phyloP scores from a whole-genome alignment of 2,329 filamentous ascomycete species.

The Microdochium nivale region DNA sequence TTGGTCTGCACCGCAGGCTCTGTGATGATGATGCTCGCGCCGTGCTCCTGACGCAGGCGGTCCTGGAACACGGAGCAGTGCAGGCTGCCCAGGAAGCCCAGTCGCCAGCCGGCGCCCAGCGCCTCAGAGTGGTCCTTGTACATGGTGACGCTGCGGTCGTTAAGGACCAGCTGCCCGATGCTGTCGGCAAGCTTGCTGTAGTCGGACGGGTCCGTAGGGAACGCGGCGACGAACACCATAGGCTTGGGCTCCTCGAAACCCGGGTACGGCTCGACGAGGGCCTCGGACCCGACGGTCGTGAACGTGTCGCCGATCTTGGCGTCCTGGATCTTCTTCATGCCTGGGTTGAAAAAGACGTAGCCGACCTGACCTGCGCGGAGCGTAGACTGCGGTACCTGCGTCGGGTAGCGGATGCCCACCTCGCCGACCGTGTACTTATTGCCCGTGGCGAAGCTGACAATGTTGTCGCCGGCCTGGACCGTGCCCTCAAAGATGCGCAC shows the following conservation, averaged over 20 bases:
- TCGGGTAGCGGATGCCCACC: constrained; percentile 92
- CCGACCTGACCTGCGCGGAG: constrained; percentile 90
- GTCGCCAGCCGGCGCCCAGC: constrained; percentile 83
- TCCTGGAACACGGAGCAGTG: constrained; percentile 99
- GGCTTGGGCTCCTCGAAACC: constrained; percentile 96
- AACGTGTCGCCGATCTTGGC: constrained; percentile 95
- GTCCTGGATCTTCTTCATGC: constrained; percentile 95
- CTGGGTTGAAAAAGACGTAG: constrained; percentile 95
- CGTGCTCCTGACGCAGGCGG: constrained; percentile 86
- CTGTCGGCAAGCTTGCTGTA: constrained; percentile 85
- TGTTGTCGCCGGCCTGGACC: constrained; percentile 71
- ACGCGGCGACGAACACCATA: constrained; percentile 98
- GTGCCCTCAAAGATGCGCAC: constrained; percentile 87
- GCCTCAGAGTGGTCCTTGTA: constrained; percentile 94
- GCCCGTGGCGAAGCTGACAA: constrained; percentile 83
- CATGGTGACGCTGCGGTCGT: constrained; percentile 88
- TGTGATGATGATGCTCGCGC: constrained; percentile 91
- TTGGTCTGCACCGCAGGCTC: constrained; percentile 92
- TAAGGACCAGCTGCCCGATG: constrained; percentile 86
- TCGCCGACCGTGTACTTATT: constrained; percentile 90
- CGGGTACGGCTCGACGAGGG: constrained; percentile 68
- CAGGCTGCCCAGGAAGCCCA: constrained; percentile 92
- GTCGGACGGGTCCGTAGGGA: constrained; percentile 84
- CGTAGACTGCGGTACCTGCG: constrained; percentile 70
- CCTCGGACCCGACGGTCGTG: constrained; percentile 71